A percentile compares a stretch with the other conserved stretches of the same genome.
phyloP scores from a whole-genome alignment of 371 early-diverging fungal genomes.

The Rhizomucor pusillus region DNA sequence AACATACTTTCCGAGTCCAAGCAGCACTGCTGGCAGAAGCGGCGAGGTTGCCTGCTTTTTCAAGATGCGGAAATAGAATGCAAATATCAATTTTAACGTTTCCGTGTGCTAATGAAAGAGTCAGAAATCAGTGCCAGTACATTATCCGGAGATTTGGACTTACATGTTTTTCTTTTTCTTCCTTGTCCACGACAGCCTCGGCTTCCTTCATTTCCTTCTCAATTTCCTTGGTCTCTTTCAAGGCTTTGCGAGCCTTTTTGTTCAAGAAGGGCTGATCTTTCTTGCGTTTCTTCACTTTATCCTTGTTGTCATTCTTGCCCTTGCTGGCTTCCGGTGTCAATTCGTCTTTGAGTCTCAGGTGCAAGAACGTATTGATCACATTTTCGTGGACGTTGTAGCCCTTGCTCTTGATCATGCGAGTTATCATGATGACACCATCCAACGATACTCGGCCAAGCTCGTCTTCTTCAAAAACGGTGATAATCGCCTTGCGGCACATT shows the following conservation, averaged over 20 bases:
- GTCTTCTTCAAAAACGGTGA: constrained; percentile 78
- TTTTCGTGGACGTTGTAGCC: constrained; percentile 72
- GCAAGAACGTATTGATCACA: constrained; percentile 71
- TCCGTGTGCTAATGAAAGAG: constrained; percentile 70
- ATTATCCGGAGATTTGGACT: constrained; percentile 9
- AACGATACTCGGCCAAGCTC: constrained; percentile 82
- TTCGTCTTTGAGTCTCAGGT: constrained; percentile 79
- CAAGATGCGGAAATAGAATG: constrained; percentile 90
- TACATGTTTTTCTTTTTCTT: constrained; percentile 69
- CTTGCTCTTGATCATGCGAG: constrained; percentile 80
- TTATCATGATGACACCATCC: constrained; percentile 80
- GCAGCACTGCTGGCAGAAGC: constrained; percentile 82
- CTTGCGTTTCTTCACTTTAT: constrained; percentile 14
- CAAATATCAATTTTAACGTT: constrained; percentile 88
- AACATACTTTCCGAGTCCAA: constrained; percentile 79
- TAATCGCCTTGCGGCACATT: constrained; percentile 73
- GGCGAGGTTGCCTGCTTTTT: constrained; percentile 78
- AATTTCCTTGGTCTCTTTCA: constrained; percentile 71
- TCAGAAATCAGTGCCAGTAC: neutral
- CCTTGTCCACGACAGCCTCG: constrained; percentile 74
- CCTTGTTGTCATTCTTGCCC: constrained; percentile 24
- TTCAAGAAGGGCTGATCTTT: constrained; percentile 61
- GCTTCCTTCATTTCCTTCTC: constrained; percentile 83
- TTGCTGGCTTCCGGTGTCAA: constrained; percentile 49
- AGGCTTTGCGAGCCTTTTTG: constrained; percentile 71